phyloP scores from a whole-genome alignment of 2,329 filamentous ascomycete genomes.

The Scedosporium apiospermum region DNA sequence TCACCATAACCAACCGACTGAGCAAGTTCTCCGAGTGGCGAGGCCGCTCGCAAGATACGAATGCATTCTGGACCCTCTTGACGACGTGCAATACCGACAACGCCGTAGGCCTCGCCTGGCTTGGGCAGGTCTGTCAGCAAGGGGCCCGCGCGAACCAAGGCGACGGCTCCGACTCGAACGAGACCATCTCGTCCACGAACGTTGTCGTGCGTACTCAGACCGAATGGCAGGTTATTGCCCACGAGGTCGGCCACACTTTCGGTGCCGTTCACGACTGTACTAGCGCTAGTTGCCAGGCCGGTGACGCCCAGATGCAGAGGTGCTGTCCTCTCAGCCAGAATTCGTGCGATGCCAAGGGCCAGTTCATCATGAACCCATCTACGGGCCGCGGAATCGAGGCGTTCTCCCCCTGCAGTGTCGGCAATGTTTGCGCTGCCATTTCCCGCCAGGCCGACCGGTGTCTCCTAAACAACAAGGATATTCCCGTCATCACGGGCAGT shows the following conservation, averaged over 20 bases:
- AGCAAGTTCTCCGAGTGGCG: constrained; percentile 88
- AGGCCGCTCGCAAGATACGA: constrained; percentile 63
- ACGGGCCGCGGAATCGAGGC: constrained; percentile 61
- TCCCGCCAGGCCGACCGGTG: constrained; percentile 73
- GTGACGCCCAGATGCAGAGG: constrained; percentile 38
- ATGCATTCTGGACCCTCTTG: constrained; percentile 89
- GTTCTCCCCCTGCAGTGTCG: constrained; percentile 84
- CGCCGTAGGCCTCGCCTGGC: constrained; percentile 87
- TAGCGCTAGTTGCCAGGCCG: constrained; percentile 52
- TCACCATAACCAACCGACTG: constrained; percentile 65
- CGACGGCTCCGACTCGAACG: constrained; percentile 38
- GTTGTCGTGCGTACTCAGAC: constrained; percentile 75
- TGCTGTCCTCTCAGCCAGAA: constrained; percentile 70
- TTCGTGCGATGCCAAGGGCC: constrained; percentile 65
- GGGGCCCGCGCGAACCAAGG: constrained; percentile 44
- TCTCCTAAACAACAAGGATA: constrained; percentile 74
- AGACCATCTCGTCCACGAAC: constrained; percentile 77
- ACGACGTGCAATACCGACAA: constrained; percentile 72
- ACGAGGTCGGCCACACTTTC: constrained; percentile 90
- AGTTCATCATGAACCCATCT: constrained; percentile 94
- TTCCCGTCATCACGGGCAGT: constrained; percentile 70
- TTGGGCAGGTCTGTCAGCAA: constrained; percentile 71
- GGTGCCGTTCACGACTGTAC: constrained; percentile 93
- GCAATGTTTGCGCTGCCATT: constrained; percentile 87
- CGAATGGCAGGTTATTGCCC: constrained; percentile 94